These are phyloP conservation scores for Malus hybrid DNA, from an alignment of 331 rosid genomes.

Conservation along the genomic window DNA sequence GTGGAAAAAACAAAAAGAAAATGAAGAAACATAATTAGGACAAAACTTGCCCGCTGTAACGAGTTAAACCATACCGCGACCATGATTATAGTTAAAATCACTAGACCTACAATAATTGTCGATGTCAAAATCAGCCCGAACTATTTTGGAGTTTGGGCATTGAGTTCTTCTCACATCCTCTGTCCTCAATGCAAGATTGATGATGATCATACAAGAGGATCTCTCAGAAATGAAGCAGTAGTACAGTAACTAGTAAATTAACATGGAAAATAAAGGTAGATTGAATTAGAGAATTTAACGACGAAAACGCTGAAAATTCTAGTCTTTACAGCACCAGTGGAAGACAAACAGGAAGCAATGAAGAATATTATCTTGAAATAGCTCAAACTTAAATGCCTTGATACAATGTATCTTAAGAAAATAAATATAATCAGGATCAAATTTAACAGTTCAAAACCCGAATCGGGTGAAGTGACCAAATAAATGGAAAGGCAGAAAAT, in stretches of 20 bases:
- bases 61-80: background rate
- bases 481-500: background rate
- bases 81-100: background rate
- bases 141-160: background rate
- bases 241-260: background rate
- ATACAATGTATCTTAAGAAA: background rate
- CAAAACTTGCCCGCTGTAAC: background rate
- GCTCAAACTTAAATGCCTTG: background rate
- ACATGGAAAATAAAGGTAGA: background rate
- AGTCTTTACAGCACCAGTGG: background rate
- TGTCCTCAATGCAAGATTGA: background rate
- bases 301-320: background rate
- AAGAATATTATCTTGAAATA: background rate
- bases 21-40: background rate
- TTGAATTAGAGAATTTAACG: background rate
- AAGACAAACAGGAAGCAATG: background rate
- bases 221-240: background rate
- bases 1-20: background rate
- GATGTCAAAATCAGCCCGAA: background rate
- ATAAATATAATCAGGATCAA: background rate
- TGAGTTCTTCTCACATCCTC: background rate
- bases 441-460: background rate
- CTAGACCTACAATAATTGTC: background rate
- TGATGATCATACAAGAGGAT: background rate
- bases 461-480: background rate